Percentiles rank a stretch among this genome's conserved stretches.
Evolutionary conservation across 179 eudicot genomes (phyloP).

Genomic region (Spergularia azorica): DNA sequence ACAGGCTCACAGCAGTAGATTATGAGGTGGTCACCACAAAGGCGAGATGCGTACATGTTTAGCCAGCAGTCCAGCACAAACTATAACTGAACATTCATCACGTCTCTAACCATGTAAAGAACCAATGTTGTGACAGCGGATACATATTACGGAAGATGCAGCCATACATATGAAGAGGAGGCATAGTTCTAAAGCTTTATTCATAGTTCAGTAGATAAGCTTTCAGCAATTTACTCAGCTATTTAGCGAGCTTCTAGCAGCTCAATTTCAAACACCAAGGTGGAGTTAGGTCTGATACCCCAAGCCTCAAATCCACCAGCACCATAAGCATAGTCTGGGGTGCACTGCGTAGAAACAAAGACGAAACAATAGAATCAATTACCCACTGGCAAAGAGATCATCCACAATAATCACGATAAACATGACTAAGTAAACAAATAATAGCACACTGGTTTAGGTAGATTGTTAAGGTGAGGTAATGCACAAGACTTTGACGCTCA

Average conservation of each 20-base stretch:
- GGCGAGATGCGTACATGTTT: no score
- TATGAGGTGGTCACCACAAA: no score
- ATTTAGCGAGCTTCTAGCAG: conserved; percentile 52
- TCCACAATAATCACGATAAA: no score
- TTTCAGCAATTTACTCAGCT: conserved; percentile 18
- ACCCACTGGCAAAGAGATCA: neutral
- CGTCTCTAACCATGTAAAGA: neutral
- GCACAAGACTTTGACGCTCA: neutral
- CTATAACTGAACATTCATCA: neutral
- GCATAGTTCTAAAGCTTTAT: conserved; percentile 28
- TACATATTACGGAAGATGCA: conserved; percentile 5
- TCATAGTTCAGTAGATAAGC: conserved; percentile 22
- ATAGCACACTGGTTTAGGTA: no score
- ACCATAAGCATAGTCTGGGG: conserved; percentile 95
- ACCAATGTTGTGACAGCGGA: neutral
- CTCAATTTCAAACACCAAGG: conserved; percentile 87
- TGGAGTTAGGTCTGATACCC: conserved; percentile 93
- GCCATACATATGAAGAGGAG: neutral
- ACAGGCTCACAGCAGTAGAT: no score
- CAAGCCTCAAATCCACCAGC: conserved; percentile 72
- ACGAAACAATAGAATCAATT: neutral
- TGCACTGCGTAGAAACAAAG: conserved; percentile 60
- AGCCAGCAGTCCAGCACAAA: no score
- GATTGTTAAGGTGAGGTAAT: neutral
- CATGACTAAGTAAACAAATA: neutral